These are phyloP conservation scores for Lactifluus hygrophoroides DNA, from an alignment of 768 basidiomycete species.

Conservation along the genomic window DNA sequence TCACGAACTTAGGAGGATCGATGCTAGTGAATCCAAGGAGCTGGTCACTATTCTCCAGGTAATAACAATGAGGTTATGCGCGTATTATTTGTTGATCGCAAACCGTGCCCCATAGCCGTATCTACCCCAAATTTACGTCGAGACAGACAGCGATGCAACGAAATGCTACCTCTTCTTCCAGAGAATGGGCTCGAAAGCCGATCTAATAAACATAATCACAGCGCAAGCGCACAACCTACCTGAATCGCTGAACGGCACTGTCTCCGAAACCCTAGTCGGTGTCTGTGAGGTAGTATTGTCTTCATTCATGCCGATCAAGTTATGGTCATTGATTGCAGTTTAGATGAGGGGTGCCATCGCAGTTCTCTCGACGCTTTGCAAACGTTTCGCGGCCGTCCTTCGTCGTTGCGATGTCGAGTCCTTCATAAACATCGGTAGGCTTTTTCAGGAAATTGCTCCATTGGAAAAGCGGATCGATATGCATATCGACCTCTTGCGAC, in stretches of 20 bases:
- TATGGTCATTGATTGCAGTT: neutral
- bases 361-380: constrained; percentile 73
- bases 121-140: constrained; percentile 82
- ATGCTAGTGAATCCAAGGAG: constrained; percentile 75
- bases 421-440: constrained; percentile 77
- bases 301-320: neutral
- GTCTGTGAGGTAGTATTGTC: constrained; percentile 71
- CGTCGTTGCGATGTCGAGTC: constrained; percentile 73
- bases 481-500: constrained; percentile 75
- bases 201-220: constrained; percentile 75
- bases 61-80: neutral
- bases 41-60: constrained; percentile 80
- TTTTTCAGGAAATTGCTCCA: constrained; percentile 75
- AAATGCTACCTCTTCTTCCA: constrained; percentile 90
- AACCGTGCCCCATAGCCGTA: constrained; percentile 52
- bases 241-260: constrained; percentile 71
- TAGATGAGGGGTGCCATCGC: constrained; percentile 82
- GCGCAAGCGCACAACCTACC: constrained; percentile 79
- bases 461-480: constrained; percentile 90
- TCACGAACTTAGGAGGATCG: constrained; percentile 77
- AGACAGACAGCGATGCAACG: constrained; percentile 83
- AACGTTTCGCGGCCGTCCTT: constrained; percentile 81
- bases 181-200: constrained; percentile 76
- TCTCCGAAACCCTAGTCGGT: constrained; percentile 83
- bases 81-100: neutral